Conservation (phyloP, 306 rosid genomes). For the Sicyos baderoa region DNA sequence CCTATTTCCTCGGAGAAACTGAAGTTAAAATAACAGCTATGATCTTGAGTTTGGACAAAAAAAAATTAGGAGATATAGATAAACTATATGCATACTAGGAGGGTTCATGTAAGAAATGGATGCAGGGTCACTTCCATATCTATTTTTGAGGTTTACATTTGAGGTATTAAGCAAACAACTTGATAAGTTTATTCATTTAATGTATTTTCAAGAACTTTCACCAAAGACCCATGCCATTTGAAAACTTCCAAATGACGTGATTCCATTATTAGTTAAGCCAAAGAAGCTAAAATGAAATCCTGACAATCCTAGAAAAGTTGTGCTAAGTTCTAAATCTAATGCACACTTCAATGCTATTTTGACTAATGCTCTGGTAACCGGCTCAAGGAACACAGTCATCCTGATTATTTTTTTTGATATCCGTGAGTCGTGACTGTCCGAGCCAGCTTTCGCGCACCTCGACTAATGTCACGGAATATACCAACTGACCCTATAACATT, state of each 20-base stretch:
- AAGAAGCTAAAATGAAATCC: neutral
- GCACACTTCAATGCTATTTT: neutral
- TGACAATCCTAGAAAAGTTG: neutral
- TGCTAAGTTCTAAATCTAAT: neutral
- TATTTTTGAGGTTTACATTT: neutral
- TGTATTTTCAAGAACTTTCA: neutral
- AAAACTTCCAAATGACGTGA: neutral
- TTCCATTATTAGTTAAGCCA: neutral
- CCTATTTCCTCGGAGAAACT: neutral
- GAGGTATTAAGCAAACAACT: neutral
- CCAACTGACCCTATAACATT: too few species aligned
- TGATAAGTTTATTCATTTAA: neutral
- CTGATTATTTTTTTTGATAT: too few species aligned
- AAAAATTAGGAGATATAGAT: neutral
- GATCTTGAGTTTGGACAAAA: neutral
- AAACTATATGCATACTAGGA: neutral
- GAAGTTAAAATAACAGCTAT: slow-evolving; percentile 8
- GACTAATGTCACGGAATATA: too few species aligned
- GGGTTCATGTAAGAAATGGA: neutral
- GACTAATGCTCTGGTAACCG: neutral
- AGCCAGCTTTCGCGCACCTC: too few species aligned
- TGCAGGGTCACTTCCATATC: neutral
- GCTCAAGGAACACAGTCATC: neutral
- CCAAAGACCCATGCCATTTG: neutral
- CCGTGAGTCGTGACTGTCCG: too few species aligned